Conservation (phyloP, 2,329 filamentous ascomycete species). For the Trichoderma breve region DNA sequence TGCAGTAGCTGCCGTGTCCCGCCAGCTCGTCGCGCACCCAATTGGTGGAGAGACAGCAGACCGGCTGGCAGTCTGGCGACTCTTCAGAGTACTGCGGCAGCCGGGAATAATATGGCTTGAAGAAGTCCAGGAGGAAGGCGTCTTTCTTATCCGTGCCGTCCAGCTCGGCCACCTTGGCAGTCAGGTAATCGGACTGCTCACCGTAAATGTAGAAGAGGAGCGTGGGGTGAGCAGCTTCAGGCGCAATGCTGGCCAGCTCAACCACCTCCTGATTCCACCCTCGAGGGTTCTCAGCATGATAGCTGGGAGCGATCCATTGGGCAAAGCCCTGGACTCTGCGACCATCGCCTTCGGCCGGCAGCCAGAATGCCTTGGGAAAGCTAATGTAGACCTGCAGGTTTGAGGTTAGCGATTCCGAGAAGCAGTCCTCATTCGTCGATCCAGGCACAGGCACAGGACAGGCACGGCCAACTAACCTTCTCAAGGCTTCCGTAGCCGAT, state of each 20-base stretch:
- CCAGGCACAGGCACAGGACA: neutral
- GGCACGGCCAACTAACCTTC: slow-evolving; percentile 49
- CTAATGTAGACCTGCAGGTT: slow-evolving; percentile 55
- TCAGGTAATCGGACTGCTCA: slow-evolving; percentile 56
- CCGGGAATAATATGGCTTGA: slow-evolving; percentile 73
- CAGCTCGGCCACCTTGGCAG: slow-evolving; percentile 43
- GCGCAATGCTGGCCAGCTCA: slow-evolving; percentile 68
- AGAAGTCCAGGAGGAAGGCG: slow-evolving; percentile 61
- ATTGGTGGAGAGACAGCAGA: slow-evolving; percentile 64
- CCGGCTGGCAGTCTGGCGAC: slow-evolving; percentile 59
- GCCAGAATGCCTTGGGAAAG: slow-evolving; percentile 77
- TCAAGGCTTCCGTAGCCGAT: slow-evolving; percentile 71
- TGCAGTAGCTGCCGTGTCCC: slow-evolving; percentile 78
- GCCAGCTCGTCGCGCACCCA: slow-evolving; percentile 80
- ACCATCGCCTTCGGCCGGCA: slow-evolving; percentile 38
- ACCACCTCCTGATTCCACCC: slow-evolving; percentile 75
- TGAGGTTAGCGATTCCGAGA: neutral
- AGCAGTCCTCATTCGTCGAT: neutral
- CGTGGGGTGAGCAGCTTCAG: slow-evolving; percentile 66
- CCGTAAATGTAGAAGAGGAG: slow-evolving; percentile 81
- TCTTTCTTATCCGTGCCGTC: slow-evolving; percentile 48
- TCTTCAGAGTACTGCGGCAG: slow-evolving; percentile 64
- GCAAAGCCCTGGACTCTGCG: slow-evolving; percentile 63
- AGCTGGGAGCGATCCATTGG: slow-evolving; percentile 71
- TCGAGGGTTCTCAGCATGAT: slow-evolving; percentile 59